phyloP scores from a whole-genome alignment of 2,329 filamentous ascomycete species.

The Trichoderma atroviride region DNA sequence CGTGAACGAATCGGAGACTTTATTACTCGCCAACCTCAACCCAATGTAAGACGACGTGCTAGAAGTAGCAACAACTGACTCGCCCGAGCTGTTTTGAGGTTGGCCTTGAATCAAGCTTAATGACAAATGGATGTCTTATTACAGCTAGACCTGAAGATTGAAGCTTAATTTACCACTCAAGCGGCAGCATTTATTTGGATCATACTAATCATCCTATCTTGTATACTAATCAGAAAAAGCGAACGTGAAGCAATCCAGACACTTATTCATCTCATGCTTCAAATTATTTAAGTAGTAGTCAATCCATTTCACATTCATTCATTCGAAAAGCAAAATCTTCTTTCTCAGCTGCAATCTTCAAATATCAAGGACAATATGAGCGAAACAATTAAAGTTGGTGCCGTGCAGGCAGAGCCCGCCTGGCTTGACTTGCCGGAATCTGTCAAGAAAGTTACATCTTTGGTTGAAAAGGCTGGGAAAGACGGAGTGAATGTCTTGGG shows the following conservation, averaged over 20 bases:
- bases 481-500: conserved; percentile 56
- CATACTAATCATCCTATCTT: neutral
- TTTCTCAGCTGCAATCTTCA: neutral
- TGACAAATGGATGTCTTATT: neutral
- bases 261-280: neutral
- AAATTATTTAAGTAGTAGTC: neutral
- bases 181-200: neutral
- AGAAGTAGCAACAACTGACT: neutral
- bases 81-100: neutral
- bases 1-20: neutral
- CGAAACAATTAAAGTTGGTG: conserved; percentile 44
- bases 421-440: conserved; percentile 59
- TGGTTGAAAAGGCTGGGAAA: conserved; percentile 56
- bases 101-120: neutral
- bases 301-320: neutral
- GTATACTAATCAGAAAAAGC: neutral
- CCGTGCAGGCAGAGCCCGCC: conserved; percentile 60
- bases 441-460: conserved; percentile 56
- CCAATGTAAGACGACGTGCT: neutral
- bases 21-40: neutral
- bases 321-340: neutral
- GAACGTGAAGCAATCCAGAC: neutral
- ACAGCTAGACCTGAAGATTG: neutral
- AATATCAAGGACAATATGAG: neutral
- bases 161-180: neutral